Base-by-base conservation (phyloP, 208 protist genomes). In the Spongospora subterranea region DNA sequence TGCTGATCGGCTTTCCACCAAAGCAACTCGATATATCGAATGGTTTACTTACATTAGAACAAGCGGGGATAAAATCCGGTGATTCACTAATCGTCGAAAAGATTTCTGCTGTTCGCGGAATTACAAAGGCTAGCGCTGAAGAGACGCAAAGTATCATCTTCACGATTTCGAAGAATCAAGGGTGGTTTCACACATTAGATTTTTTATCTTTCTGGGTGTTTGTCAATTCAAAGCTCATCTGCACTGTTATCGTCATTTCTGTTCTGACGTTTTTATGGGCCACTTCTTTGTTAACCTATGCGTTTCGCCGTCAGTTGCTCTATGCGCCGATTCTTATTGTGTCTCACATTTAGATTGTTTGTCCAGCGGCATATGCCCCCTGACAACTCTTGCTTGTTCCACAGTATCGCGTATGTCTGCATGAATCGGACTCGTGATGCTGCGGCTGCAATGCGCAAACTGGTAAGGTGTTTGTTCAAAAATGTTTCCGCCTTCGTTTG, bases 311-410 rank as follows among this genome's bases (percentile, higher is more conserved):
- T 82, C 71, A 6, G n/a, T 40, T n/a, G n/a, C 35, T 82, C 17
- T n/a, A 45, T 82, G 35, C 6, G n/a, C 17, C 17, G 71, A 29
- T 82, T 82, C 71, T 82, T 43, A 82, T 82, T 13, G 17, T 60
- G 40, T 40, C 6, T 35, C 40, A n/a, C n/a, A n/a, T n/a, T 89
- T 40, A 89, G 94, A 32, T 95, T 96, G 93, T 97, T 98, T 92
- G 95, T 93, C 0, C 95, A 96, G 32, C 96, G 97, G 20, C 91
- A 94, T 32, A 97, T 97, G 65, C 96, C 96, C 0, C 94, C 94
- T n/a, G 97, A 98, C 91, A 98, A 98, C 92, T 97, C 95, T 24
- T 98, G 97, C 91, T 93, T 98, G 0, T 98, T 98, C 90, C 96
- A 97, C 91, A 95, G 96, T 20, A 95, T 95, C 46, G 96, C 96